Percentiles rank a stretch among this genome's conserved stretches.
These are phyloP conservation scores for Pythium dissotocum DNA, from an alignment of 352 stramenopile species.

Conservation along the genomic window DNA sequence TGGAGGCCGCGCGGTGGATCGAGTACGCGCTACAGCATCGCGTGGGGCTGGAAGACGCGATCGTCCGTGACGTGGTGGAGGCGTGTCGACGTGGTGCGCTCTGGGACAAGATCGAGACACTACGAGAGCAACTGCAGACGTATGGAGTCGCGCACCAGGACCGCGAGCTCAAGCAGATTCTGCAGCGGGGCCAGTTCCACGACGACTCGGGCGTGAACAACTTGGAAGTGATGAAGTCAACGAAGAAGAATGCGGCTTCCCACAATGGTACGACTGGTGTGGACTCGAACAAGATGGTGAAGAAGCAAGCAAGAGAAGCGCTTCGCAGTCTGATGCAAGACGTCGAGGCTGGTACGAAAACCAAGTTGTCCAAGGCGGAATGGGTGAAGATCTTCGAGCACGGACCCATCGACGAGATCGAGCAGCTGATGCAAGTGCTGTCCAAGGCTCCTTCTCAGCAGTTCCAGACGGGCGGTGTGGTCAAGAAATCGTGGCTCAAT, in stretches of 20 bases:
- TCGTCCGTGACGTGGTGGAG: conserved; percentile 45
- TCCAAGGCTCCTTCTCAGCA: neutral
- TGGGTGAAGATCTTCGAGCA: conserved; percentile 28
- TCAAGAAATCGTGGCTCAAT: conserved; percentile 9
- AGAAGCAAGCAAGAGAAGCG: conserved; percentile 2
- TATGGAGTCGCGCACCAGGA: conserved; percentile 22
- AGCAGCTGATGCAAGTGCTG: conserved; percentile 26
- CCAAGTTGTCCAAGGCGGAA: conserved; percentile 8
- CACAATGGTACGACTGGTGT: neutral
- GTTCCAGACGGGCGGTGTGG: neutral
- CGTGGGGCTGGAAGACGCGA: conserved; percentile 8
- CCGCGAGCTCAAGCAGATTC: conserved; percentile 7
- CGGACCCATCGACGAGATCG: conserved; percentile 26
- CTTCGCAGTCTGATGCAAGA: neutral
- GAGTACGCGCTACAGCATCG: conserved; percentile 23
- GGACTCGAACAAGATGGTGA: conserved; percentile 12
- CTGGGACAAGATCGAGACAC: conserved; percentile 35
- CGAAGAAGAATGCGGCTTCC: neutral
- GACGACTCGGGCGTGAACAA: neutral
- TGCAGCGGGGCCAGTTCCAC: conserved; percentile 8
- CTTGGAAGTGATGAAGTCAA: neutral
- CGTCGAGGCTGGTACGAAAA: neutral
- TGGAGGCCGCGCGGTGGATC: conserved; percentile 22
- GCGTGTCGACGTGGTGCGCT: conserved; percentile 40
- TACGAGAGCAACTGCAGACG: conserved; percentile 9